Base-by-base conservation (phyloP, 768 basidiomycete species). In the Vishniacozyma victoriae region DNA sequence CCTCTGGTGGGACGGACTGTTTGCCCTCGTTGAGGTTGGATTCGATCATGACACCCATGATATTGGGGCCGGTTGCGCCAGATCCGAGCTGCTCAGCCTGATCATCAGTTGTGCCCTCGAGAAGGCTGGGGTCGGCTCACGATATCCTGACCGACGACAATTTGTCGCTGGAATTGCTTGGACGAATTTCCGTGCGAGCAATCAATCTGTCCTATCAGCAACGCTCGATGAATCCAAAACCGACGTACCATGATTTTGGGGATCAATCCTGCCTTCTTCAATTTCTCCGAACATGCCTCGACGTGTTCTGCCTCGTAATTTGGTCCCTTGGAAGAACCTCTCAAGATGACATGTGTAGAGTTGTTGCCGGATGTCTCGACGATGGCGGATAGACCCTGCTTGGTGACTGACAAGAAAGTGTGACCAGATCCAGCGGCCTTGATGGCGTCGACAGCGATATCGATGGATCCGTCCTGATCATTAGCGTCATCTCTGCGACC, bases 21-120 rank as follows among this genome's bases (percentile, higher is more conserved):
- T 83, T 77, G 16, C 93, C 93, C 41, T 83, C 85, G 65, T 86
- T 84, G 73, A 99, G 83, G 72, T 96, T 86, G 12, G 85, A 87
- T 75, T 99, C 93, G 68, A 99, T 80, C 93, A 99, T 97, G 48
- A 96, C 89, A 38, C 93, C 93, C 4, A 87, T 87, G 72, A 99
- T 85, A 60, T 78, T 76, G 49, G 51, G 48, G 18, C 46, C 36
- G 6, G 62, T 59, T 1, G 78, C 75, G 22, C 79, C 54, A 11
- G 57, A 78, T 5, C 70, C 73, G 45, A 97, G 79, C 73, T 97
- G 93, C 2, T 71, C 73, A 71, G 64, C 54, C 63, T 64, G 31
- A 2, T 16, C n/a, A 36, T 79, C 73, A 55, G 80, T 78, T 9
- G 24, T 16, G 20, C 2, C 14, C 43, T 13, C 27, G 29, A 19